These are phyloP conservation scores for Zygoascus tannicola DNA, from an alignment of 805 yeast genomes.

Conservation along the genomic window DNA sequence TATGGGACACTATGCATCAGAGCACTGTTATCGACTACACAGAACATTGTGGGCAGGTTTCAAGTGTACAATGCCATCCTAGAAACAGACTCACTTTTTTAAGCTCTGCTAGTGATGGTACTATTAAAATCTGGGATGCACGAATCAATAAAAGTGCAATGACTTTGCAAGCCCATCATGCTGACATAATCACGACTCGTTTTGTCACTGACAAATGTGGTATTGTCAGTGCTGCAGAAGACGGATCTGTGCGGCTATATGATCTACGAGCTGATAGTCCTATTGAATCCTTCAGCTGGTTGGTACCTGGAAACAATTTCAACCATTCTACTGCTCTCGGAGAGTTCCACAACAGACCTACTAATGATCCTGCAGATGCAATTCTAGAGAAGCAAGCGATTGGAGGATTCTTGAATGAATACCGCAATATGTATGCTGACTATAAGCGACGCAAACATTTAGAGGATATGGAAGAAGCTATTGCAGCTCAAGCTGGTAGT, in stretches of 20 bases:
- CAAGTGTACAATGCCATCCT: slow-evolving; percentile 57
- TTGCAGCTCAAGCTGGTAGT: background rate
- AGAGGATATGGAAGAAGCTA: background rate
- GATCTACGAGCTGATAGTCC: slow-evolving; percentile 74
- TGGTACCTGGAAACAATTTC: slow-evolving; percentile 4
- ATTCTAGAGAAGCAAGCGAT: slow-evolving; percentile 26
- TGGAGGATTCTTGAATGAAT: background rate
- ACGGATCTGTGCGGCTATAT: slow-evolving; percentile 57
- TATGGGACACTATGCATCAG: slow-evolving; percentile 72
- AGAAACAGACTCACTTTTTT: slow-evolving; percentile 46
- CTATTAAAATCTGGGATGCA: slow-evolving; percentile 71
- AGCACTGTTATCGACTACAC: slow-evolving; percentile 28
- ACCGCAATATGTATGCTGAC: background rate
- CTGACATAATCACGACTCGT: background rate
- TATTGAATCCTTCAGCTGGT: slow-evolving; percentile 30
- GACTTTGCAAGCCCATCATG: slow-evolving; percentile 21
- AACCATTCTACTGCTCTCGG: background rate
- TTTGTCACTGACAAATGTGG: slow-evolving; percentile 65
- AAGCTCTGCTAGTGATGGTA: slow-evolving; percentile 66
- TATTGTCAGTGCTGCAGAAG: slow-evolving; percentile 71
- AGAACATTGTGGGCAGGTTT: slow-evolving; percentile 40
- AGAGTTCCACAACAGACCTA: background rate
- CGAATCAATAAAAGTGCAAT: slow-evolving; percentile 29
- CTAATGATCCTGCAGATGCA: slow-evolving; percentile 23
- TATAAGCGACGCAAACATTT: background rate